Evolutionary conservation across 495 filamentous ascomycete genomes (phyloP).

Genomic region (Coniosporium apollinis): DNA sequence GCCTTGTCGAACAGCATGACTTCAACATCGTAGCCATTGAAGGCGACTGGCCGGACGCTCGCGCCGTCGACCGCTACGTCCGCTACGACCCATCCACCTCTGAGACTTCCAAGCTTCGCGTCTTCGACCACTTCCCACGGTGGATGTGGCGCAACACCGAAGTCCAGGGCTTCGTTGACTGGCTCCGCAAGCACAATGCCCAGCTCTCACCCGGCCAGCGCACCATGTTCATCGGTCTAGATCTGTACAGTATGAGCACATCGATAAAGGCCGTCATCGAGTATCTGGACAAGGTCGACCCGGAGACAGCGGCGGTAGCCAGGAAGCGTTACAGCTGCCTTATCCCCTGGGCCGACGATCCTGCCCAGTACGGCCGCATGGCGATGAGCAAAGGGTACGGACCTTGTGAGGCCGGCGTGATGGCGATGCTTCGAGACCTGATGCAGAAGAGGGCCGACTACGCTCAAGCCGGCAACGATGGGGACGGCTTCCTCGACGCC

Average conservation of each 20-base stretch:
- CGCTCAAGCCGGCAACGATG: slow-evolving; percentile 17
- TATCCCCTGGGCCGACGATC: slow-evolving; percentile 35
- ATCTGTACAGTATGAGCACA: slow-evolving; percentile 37
- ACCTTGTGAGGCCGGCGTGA: slow-evolving; percentile 32
- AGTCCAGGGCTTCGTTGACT: slow-evolving; percentile 39
- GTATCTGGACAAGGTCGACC: slow-evolving; percentile 35
- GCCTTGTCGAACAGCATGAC: slow-evolving; percentile 34
- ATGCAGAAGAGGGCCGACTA: slow-evolving; percentile 32
- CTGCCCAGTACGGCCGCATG: slow-evolving; percentile 34
- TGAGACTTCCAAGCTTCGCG: slow-evolving; percentile 18
- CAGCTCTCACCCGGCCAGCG: slow-evolving; percentile 18
- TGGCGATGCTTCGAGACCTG: slow-evolving; percentile 31
- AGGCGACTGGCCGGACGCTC: slow-evolving; percentile 44
- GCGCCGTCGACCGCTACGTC: slow-evolving; percentile 40
- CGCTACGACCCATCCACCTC: slow-evolving; percentile 25
- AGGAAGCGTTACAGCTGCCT: slow-evolving; percentile 31
- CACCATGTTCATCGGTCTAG: slow-evolving; percentile 37
- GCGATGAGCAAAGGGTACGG: slow-evolving; percentile 26
- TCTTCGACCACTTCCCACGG: slow-evolving; percentile 39
- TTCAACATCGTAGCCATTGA: slow-evolving; percentile 40
- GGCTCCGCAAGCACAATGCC: slow-evolving; percentile 33
- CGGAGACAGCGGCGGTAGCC: slow-evolving; percentile 28
- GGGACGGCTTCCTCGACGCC: slow-evolving; percentile 35
- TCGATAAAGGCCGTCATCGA: slow-evolving; percentile 35
- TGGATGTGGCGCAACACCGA: slow-evolving; percentile 49